These are phyloP conservation scores for Arthroderma sp. DNA, from an alignment of 2,329 filamentous ascomycete genomes.

Conservation along the genomic window DNA sequence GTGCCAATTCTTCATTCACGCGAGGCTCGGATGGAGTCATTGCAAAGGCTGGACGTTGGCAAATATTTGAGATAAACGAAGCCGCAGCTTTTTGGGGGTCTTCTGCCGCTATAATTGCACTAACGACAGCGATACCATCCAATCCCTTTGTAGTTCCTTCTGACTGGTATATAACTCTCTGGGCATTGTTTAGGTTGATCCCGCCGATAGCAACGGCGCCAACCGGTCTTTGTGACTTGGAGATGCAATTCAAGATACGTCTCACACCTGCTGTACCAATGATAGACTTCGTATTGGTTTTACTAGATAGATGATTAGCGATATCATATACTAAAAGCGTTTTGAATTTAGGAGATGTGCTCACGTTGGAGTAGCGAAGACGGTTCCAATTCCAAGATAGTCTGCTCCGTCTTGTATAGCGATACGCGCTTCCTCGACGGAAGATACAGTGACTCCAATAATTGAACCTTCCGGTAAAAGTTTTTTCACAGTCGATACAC, in stretches of 20 bases:
- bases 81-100: constrained; percentile 53
- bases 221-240: constrained; percentile 28
- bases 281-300: constrained; percentile 73
- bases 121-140: constrained; percentile 77
- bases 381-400: constrained; percentile 82
- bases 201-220: constrained; percentile 71
- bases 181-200: constrained; percentile 63
- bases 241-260: constrained; percentile 50
- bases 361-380: constrained; percentile 73
- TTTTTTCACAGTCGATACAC: constrained; percentile 50
- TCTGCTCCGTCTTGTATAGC: constrained; percentile 68
- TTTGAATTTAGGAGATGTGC: constrained; percentile 16
- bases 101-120: constrained; percentile 64
- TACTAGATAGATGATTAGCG: constrained; percentile 36
- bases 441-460: constrained; percentile 78
- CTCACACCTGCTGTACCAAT: constrained; percentile 61
- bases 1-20: constrained; percentile 15
- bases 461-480: constrained; percentile 66
- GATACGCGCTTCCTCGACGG: constrained; percentile 54
- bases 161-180: constrained; percentile 61
- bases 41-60: constrained; percentile 22
- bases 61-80: constrained; percentile 46
- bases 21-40: constrained; percentile 18
- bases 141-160: constrained; percentile 44
- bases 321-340: not conserved